Conservation (phyloP, 2,329 filamentous ascomycete species). For the Aschersonia sp. region DNA sequence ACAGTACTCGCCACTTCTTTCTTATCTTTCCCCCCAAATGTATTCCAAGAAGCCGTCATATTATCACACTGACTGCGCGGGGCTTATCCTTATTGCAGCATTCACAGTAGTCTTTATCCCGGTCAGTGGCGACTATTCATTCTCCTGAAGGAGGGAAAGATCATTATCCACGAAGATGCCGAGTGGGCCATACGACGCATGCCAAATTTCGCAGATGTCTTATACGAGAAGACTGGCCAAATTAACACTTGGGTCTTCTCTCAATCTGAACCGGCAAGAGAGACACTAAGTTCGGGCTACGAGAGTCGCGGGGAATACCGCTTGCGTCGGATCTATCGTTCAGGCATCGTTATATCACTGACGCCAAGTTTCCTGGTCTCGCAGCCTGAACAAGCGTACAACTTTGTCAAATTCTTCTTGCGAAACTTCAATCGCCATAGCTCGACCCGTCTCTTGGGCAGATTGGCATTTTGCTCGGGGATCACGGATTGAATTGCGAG, state of each 20-base stretch:
- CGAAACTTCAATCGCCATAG: slow-evolving; percentile 8
- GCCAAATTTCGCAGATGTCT: slow-evolving; percentile 18
- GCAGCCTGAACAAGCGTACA: slow-evolving; percentile 18
- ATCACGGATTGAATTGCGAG: slow-evolving; percentile 15
- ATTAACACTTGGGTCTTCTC: slow-evolving; percentile 25
- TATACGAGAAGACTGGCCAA: slow-evolving; percentile 13
- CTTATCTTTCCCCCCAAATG: slow-evolving; percentile 30
- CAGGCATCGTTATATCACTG: slow-evolving; percentile 20
- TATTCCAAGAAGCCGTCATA: slow-evolving; percentile 17
- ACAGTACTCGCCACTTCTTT: slow-evolving; percentile 22
- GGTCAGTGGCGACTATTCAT: slow-evolving; percentile 26
- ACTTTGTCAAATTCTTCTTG: slow-evolving; percentile 21
- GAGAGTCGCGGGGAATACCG: slow-evolving; percentile 8
- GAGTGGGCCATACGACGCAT: slow-evolving; percentile 23
- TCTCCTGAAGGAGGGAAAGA: slow-evolving; percentile 7
- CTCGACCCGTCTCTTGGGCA: slow-evolving; percentile 6
- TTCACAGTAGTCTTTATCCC: slow-evolving; percentile 23
- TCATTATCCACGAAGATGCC: slow-evolving; percentile 32
- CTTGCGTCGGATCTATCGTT: slow-evolving; percentile 15
- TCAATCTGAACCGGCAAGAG: slow-evolving; percentile 1
- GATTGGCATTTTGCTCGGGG: slow-evolving; percentile 15
- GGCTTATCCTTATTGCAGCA: slow-evolving; percentile 22
- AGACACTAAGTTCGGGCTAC: background rate
- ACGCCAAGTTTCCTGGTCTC: slow-evolving; percentile 27
- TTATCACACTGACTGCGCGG: slow-evolving; percentile 29